Evolutionary conservation across 345 rosid species (phyloP), one percentile per base, ranked within the genome.

Genomic region (Rubroshorea leprosula): DNA sequence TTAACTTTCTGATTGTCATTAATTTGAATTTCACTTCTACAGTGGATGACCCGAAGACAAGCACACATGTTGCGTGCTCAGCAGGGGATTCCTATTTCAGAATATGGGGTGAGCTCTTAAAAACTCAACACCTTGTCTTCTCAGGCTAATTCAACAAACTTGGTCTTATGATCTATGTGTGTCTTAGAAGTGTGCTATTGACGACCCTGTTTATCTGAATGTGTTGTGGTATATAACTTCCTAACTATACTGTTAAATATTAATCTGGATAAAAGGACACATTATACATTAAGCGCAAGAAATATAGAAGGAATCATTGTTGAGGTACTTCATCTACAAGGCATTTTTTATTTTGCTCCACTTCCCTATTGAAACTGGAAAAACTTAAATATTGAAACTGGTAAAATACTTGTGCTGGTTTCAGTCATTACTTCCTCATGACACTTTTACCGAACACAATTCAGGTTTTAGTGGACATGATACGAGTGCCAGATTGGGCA

Each of bases 401-500:
- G 45, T 10, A 2, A 14, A 19, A 13, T 38, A 31, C 16, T 14
- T 14, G 27, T 4, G 4, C 5, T n/a, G 44, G 18, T 25, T 55
- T 61, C 46, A 15, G 15, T 57, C 51, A 8, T 31, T 9, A 2
- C 23, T n/a, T 31, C 26, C 21, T 14, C 47, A 2, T 44, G 47
- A 44, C 4, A 6, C 14, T 13, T 13, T 4, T 44, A 1, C 59
- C 23, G 56, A 26, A 59, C 65, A 52, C 71, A 25, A 46, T 63
- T 58, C 70, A 94, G 97, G 87, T 94, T 72, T 68, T 94, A 58
- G 90, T 90, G 56, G 99, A 90, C 81, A 83, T 94, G 95, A 70
- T 94, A 54, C 77, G 90, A 57, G 97, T 90, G 58, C 97, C 99
- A 44, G 96, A 84, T 64, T 94, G 99, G 99, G 95, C 99, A 70